Percentiles rank a stretch among this genome's conserved stretches.
Evolutionary conservation across 169 alveolate genomes (phyloP).

Genomic region (Perkinsus olseni): DNA sequence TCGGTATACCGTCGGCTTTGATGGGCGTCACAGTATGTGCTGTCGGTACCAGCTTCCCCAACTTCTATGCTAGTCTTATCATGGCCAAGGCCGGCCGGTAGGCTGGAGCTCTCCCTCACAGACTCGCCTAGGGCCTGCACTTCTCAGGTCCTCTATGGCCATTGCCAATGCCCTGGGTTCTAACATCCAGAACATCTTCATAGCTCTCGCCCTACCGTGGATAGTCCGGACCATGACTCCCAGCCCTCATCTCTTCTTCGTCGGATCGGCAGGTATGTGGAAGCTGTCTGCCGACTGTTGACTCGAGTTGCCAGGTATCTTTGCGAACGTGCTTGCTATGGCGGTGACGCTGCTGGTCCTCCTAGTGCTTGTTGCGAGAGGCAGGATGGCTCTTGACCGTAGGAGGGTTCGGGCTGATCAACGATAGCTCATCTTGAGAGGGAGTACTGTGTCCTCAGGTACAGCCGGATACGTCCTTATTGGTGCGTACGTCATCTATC

Average conservation of each 20-base stretch:
- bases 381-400: neutral
- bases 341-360: neutral
- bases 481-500: neutral
- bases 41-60: conserved; percentile 13
- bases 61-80: conserved; percentile 8
- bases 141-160: conserved; percentile 8
- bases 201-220: conserved; percentile 15
- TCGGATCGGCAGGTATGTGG: neutral
- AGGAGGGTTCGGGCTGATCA: neutral
- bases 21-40: conserved; percentile 13
- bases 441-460: neutral
- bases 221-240: neutral
- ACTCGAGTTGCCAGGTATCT: neutral
- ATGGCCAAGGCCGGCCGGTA: conserved; percentile 6
- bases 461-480: conserved; percentile 3
- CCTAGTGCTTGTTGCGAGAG: neutral
- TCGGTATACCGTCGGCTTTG: conserved; percentile 10
- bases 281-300: neutral
- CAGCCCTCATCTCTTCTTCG: neutral
- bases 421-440: neutral
- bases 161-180: conserved; percentile 11
- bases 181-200: conserved; percentile 14
- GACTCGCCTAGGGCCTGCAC: neutral
- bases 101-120: neutral
- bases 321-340: neutral